phyloP scores from a whole-genome alignment of 1,284 basidiomycete species.

The Mycena sp. region DNA sequence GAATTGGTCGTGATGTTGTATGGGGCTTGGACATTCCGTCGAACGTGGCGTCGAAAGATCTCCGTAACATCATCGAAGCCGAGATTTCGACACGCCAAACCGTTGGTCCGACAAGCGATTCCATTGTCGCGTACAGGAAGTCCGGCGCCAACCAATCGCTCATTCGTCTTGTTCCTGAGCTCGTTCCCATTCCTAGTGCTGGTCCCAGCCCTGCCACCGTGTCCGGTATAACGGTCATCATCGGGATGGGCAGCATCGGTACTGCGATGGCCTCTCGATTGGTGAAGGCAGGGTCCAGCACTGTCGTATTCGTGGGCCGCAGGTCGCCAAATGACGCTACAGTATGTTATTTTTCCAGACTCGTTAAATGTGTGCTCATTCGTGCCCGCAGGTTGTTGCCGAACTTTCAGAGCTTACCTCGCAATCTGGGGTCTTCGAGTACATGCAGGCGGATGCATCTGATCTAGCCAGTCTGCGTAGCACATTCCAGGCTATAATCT shows the following conservation, averaged over 20 bases:
- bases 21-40: slow-evolving; percentile 39
- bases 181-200: slow-evolving; percentile 18
- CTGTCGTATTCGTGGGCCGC: slow-evolving; percentile 39
- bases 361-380: too few species aligned
- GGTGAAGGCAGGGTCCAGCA: slow-evolving; percentile 31
- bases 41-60: too few species aligned
- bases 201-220: not conserved
- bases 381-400: slow-evolving; percentile 2
- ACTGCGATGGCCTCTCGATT: slow-evolving; percentile 34
- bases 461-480: slow-evolving; percentile 31
- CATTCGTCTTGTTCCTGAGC: slow-evolving; percentile 33
- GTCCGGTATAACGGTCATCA: slow-evolving; percentile 38
- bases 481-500: slow-evolving; percentile 31
- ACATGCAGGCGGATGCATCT: slow-evolving; percentile 37
- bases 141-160: not conserved
- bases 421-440: slow-evolving; percentile 22
- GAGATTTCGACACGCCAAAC: too few species aligned
- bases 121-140: too few species aligned
- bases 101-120: too few species aligned
- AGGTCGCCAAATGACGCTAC: slow-evolving; percentile 26
- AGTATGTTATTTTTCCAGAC: slow-evolving; percentile 13
- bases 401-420: not conserved
- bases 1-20: slow-evolving; percentile 32
- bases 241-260: slow-evolving; percentile 44
- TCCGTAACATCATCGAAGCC: slow-evolving; percentile 14